phyloP scores from a whole-genome alignment of 768 basidiomycete species.

The Tephrocybe sp. region DNA sequence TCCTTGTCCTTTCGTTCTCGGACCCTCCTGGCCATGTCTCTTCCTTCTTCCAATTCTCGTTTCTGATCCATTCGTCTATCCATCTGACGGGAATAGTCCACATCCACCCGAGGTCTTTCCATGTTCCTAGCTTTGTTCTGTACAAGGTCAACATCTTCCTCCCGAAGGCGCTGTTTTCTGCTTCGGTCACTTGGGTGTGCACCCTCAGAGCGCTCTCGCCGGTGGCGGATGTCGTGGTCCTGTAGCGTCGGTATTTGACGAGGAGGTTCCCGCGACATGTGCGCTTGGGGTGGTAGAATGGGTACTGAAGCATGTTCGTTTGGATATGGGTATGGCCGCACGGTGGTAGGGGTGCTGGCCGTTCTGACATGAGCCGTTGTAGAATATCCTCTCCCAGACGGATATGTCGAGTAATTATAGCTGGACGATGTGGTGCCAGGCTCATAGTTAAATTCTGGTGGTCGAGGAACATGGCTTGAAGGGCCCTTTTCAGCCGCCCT shows the following conservation, averaged over 20 bases:
- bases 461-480: slow-evolving; percentile 25
- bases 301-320: neutral
- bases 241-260: neutral
- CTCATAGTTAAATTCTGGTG: slow-evolving; percentile 7
- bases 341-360: neutral
- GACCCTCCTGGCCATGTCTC: slow-evolving; percentile 15
- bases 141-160: neutral
- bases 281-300: neutral
- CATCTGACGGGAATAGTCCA: slow-evolving; percentile 18
- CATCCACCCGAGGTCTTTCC: slow-evolving; percentile 3
- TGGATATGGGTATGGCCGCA: slow-evolving; percentile 2
- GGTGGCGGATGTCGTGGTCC: neutral
- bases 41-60: slow-evolving; percentile 14
- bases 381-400: slow-evolving; percentile 9
- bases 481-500: slow-evolving; percentile 25
- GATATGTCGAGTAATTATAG: slow-evolving; percentile 12
- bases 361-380: neutral
- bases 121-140: slow-evolving; percentile 11
- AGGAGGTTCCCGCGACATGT: neutral
- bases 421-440: slow-evolving; percentile 2
- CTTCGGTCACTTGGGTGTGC: neutral
- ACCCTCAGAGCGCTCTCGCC: neutral
- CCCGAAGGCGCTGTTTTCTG: neutral
- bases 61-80: slow-evolving; percentile 17
- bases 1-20: slow-evolving; percentile 12